Evolutionary conservation across 1,139 yeast species (phyloP).

Genomic region (Geotrichum carabidarum): DNA sequence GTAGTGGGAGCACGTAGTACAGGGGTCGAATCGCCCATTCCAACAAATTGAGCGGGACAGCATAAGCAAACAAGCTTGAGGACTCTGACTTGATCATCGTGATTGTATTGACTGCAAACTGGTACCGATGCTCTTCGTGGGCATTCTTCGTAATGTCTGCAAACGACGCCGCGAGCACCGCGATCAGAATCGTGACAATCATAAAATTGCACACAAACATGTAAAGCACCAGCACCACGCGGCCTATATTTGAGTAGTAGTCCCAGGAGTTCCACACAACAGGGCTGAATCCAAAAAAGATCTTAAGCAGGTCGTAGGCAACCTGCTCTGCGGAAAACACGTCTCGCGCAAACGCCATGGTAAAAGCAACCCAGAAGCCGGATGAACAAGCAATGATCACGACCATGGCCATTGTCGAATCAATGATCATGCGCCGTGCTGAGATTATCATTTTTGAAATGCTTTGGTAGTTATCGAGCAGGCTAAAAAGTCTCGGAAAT

Average conservation of each 20-base stretch:
- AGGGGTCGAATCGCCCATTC: conserved; percentile 37
- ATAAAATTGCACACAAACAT: conserved; percentile 55
- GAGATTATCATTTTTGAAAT: conserved; percentile 52
- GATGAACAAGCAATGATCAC: conserved; percentile 44
- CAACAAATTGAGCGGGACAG: conserved; percentile 39
- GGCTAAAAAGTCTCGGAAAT: conserved; percentile 51
- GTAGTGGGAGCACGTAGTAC: conserved; percentile 33
- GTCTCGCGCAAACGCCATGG: conserved; percentile 47
- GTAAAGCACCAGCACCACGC: conserved; percentile 48
- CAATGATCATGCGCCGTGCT: conserved; percentile 52
- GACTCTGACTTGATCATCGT: conserved; percentile 41
- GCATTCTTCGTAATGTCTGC: conserved; percentile 38
- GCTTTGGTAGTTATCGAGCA: conserved; percentile 51
- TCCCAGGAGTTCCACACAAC: conserved; percentile 62
- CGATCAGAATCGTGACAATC: conserved; percentile 54
- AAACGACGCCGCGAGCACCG: conserved; percentile 45
- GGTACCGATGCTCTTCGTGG: conserved; percentile 39
- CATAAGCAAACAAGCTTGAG: conserved; percentile 38
- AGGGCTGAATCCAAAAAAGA: conserved; percentile 59
- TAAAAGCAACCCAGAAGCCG: conserved; percentile 56
- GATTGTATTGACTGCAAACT: conserved; percentile 40
- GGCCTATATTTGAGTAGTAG: conserved; percentile 48
- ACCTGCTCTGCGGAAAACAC: conserved; percentile 47
- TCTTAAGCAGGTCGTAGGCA: conserved; percentile 52
- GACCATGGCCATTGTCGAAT: conserved; percentile 51